Percentiles rank a stretch among this genome's conserved stretches.
These are phyloP conservation scores for Starmerella floris DNA, from an alignment of 805 yeast genomes.

Conservation along the genomic window DNA sequence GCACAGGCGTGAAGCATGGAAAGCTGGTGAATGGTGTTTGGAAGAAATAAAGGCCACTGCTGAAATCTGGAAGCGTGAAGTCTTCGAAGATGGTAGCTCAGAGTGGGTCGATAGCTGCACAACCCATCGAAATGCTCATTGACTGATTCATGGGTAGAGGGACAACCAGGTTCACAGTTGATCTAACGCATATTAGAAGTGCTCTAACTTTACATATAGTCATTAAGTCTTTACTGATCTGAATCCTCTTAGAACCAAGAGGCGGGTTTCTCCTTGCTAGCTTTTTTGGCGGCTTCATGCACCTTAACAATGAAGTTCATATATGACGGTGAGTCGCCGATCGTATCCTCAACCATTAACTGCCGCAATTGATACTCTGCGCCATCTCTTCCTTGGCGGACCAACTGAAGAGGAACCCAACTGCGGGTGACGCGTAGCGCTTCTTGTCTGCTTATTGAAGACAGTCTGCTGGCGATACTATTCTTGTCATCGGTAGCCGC, in stretches of 20 bases:
- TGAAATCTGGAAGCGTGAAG: constrained; percentile 42
- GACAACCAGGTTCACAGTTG: background rate
- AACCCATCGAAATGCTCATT: background rate
- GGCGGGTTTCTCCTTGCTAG: constrained; percentile 8
- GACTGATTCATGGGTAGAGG: background rate
- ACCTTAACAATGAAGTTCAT: constrained; percentile 53
- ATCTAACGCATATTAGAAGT: no score
- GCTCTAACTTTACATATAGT: no score
- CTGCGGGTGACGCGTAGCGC: constrained; percentile 31
- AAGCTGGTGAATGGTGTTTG: constrained; percentile 33
- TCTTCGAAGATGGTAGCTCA: constrained; percentile 31
- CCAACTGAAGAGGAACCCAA: constrained; percentile 41
- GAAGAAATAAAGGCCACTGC: constrained; percentile 34
- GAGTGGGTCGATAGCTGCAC: constrained; percentile 29
- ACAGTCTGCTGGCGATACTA: background rate
- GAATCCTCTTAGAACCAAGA: constrained; percentile 7
- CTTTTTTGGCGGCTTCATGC: constrained; percentile 41
- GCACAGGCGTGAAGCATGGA: constrained; percentile 39
- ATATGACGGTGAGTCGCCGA: constrained; percentile 34
- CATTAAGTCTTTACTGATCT: background rate
- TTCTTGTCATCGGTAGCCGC: background rate
- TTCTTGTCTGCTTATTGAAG: background rate
- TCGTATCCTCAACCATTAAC: constrained; percentile 60
- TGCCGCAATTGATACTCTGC: constrained; percentile 44
- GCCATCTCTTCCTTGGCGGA: constrained; percentile 53